Base-by-base conservation (phyloP, 1,139 yeast genomes). In the Komagataea norvegica region DNA sequence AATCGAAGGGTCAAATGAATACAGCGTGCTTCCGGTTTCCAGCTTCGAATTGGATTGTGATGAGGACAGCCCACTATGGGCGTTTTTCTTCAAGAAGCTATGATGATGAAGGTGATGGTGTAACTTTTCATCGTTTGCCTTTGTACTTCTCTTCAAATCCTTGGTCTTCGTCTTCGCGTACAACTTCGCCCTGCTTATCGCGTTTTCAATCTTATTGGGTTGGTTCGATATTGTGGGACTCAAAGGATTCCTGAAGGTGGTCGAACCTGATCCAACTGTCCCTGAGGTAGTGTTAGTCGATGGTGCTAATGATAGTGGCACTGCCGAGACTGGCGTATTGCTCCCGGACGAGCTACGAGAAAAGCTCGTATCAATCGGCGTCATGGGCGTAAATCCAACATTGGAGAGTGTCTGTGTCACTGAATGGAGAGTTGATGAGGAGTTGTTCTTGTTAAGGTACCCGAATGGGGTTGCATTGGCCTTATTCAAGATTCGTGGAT, bases 21-120 rank as follows among this genome's bases (percentile, higher is more conserved):
- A 71, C 8, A 72, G 54, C 4, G 70, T 62, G 5, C 70, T 65
- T 1, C 59, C 62, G 15, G 68, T 72, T 10, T 69, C 64, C 1
- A 67, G 58, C 37, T 63, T 66, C 1, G 76, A 71, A 42, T 70
- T 71, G 14, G 76, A 70, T 0, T 72, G 64, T 10, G 71, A 61
- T 2, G 74, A 68, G 7, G 76, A 70, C 8, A 71, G 55, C 5
- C 61, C 61, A 25, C 42, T 49, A 30, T 47, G 48, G 10, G 44
- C 39, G 5, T 56, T 32, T 59, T 57, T 36, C 64, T 55, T 48
- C 59, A 62, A 21, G 60, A 69, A 56, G 38, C 65, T 70, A 37
- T 67, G 71, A 21, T 65, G 66, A 36, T 62, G 66, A 18, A 51
- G 48, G 29, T 36, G 44, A 32, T 45, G 46, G 31, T 32, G 35